Evolutionary conservation across 2,329 filamentous ascomycete species (phyloP).

Genomic region (Lachnellula suecica): DNA sequence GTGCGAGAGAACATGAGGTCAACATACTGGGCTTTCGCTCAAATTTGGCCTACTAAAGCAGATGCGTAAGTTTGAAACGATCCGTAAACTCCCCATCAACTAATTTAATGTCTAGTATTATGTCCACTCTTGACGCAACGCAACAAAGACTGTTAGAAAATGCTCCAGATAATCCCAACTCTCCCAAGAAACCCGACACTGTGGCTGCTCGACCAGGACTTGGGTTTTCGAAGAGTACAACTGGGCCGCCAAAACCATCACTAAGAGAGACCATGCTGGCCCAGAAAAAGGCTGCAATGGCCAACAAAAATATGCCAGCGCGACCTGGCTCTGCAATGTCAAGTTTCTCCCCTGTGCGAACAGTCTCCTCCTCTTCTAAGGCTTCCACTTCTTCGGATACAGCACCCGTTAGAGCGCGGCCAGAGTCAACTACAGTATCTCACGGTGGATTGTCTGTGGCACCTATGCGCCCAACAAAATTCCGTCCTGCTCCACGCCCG

Average conservation of each 20-base stretch:
- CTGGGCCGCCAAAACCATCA: constrained; percentile 57
- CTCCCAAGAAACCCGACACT: constrained; percentile 54
- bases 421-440: constrained; percentile 35
- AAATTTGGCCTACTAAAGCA: constrained; percentile 75
- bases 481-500: constrained; percentile 45
- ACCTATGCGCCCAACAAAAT: constrained; percentile 59
- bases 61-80: constrained; percentile 59
- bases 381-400: constrained; percentile 36
- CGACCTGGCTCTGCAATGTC: constrained; percentile 66
- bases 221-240: constrained; percentile 63
- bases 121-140: constrained; percentile 74
- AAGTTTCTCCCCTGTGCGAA: constrained; percentile 53
- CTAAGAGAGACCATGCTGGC: constrained; percentile 83
- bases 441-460: constrained; percentile 62
- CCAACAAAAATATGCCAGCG: constrained; percentile 51
- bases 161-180: constrained; percentile 79
- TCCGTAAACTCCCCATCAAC: too few species aligned
- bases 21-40: constrained; percentile 82
- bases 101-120: constrained; percentile 56
- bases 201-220: constrained; percentile 52
- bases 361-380: constrained; percentile 36
- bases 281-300: constrained; percentile 65
- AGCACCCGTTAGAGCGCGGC: constrained; percentile 41
- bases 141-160: constrained; percentile 80
- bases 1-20: constrained; percentile 84